Base-by-base conservation (phyloP, 2,329 filamentous ascomycete genomes). In the Nemania serpens region DNA sequence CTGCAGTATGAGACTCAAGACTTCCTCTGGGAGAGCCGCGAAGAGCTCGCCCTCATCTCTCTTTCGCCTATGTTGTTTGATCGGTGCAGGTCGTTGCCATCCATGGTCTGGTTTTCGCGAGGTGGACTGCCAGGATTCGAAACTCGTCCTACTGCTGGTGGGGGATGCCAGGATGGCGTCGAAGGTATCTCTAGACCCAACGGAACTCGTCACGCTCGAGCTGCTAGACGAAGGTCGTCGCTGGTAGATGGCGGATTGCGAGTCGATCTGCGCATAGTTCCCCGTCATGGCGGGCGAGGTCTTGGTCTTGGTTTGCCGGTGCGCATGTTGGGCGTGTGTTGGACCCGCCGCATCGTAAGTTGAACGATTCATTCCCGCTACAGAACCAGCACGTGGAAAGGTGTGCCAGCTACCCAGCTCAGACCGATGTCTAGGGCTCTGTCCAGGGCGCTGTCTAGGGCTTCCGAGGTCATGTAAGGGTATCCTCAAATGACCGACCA, bases 11-110 rank as follows among this genome's bases (percentile, higher is more conserved):
- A 84, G 73, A 53, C 82, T 78, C 47, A 88, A 71, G 1, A 88
- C 82, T 68, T 87, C 84, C n/a, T 80, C 79, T 0, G 86, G 85
- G 15, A 88, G 66, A 18, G 77, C 77, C n/a, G 77, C 77, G 60
- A 88, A 84, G 6, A 83, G 72, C 66, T 86, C 84, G 13, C 83
- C 81, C 0, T 79, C 79, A 36, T 74, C 72, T 10, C 75, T 71
- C 58, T 69, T 77, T 37, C 64, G 68, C 25, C 73, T 70, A 18
- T 71, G 65, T 63, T 73, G 72, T 67, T 76, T 77, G 51, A 77
- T 71, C 20, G 71, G 73, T 5, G 71, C 68, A 34, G 72, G 74
- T 57, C 70, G 74, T 61, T 75, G 72, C 71, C 72, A 72, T 29
- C 68, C 68, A 46, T 73, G 62, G 22, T 75, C 71, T 3, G 64